Conservation (phyloP, 1,284 basidiomycete genomes). For the Ustilago shanxiensis region DNA sequence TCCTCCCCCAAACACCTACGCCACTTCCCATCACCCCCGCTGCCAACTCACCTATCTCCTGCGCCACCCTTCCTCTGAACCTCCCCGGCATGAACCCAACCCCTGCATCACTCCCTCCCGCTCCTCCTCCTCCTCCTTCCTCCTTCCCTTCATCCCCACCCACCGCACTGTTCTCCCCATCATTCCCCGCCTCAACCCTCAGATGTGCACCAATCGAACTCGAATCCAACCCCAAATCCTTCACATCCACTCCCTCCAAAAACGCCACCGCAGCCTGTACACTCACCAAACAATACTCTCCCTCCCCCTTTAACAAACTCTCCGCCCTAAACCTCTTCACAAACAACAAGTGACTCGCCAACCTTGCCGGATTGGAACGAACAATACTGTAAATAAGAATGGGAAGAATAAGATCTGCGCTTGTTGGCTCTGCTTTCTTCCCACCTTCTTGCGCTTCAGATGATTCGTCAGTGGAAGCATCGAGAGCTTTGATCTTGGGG, state of each 20-base stretch:
- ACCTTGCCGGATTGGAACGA: conserved; percentile 87
- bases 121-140: neutral
- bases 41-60: conserved; percentile 84
- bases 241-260: conserved; percentile 88
- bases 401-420: conserved; percentile 82
- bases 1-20: conserved; percentile 75
- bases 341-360: conserved; percentile 81
- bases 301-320: conserved; percentile 81
- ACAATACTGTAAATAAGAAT: conserved; percentile 91
- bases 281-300: conserved; percentile 91
- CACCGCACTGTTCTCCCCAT: neutral
- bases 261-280: conserved; percentile 93
- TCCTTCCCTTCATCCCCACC: neutral
- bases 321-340: conserved; percentile 85
- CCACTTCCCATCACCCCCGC: conserved; percentile 80
- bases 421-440: conserved; percentile 15
- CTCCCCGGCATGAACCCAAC: neutral
- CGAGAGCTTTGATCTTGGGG: conserved; percentile 37
- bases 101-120: neutral
- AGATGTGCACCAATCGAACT: conserved; percentile 13
- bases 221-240: conserved; percentile 81
- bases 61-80: conserved; percentile 82
- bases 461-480: conserved; percentile 15
- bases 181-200: neutral
- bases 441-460: neutral